phyloP scores from a whole-genome alignment of 208 protist genomes.

The Trypanosomatidae sp. region DNA sequence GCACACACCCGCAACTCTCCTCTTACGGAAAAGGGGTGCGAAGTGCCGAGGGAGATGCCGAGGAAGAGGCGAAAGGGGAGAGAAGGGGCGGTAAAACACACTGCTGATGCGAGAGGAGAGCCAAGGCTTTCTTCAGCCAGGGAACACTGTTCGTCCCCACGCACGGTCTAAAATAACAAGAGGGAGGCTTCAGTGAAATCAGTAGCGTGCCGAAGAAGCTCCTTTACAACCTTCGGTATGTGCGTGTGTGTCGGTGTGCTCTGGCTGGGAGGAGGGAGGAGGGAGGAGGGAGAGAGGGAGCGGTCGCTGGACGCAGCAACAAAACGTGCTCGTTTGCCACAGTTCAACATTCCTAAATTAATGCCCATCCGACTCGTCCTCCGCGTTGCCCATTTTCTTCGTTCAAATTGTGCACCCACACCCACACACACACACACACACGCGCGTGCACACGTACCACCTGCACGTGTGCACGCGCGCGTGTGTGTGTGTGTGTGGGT shows the following conservation, averaged over 20 bases:
- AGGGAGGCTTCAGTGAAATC: background rate
- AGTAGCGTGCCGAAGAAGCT: background rate
- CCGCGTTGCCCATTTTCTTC: background rate
- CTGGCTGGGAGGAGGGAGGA: background rate
- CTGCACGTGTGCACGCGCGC: too few relatives aligned
- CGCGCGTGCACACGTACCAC: background rate
- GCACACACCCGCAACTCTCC: background rate
- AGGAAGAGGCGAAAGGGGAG: background rate
- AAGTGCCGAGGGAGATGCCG: background rate
- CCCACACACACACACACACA: background rate
- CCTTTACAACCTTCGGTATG: background rate
- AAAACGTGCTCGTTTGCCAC: conserved; percentile 6
- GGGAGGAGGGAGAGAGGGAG: background rate
- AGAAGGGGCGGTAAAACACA: background rate
- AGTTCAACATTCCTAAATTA: background rate
- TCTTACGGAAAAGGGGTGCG: background rate
- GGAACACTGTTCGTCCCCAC: background rate
- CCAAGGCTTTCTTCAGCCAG: background rate
- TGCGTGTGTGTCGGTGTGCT: conserved; percentile 1
- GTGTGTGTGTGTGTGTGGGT: too few relatives aligned
- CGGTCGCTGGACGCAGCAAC: background rate
- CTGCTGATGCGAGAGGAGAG: background rate
- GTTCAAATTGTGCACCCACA: background rate
- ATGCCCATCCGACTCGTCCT: background rate
- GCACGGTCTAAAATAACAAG: background rate